A percentile compares a stretch with the other conserved stretches of the same genome.
phyloP scores from a whole-genome alignment of 331 rosid species.

The Ulmus americana region DNA sequence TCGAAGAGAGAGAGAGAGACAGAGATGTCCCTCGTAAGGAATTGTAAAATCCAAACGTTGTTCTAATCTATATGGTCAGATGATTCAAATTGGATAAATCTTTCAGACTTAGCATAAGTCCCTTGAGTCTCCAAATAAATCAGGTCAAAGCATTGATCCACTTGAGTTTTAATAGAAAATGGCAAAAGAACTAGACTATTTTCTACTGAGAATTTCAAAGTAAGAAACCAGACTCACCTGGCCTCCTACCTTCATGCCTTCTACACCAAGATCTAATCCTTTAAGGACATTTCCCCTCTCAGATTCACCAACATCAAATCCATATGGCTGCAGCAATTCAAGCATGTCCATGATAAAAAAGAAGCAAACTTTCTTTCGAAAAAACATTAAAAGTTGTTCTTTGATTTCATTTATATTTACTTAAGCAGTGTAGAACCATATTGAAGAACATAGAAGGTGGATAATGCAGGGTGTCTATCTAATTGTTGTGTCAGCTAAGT shows the following conservation, averaged over 20 bases:
- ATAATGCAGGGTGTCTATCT: no score
- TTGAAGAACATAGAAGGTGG: no score
- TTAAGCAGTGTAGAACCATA: no score
- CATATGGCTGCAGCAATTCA: slow-evolving; percentile 81
- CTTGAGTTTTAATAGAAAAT: neutral
- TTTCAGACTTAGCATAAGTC: no score
- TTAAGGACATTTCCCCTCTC: slow-evolving; percentile 78
- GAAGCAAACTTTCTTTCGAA: slow-evolving; percentile 9
- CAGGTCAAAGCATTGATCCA: neutral
- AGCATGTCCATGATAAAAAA: slow-evolving; percentile 23
- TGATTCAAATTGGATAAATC: neutral
- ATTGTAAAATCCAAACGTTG: no score
- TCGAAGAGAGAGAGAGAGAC: neutral
- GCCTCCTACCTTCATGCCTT: slow-evolving; percentile 94
- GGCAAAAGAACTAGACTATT: neutral
- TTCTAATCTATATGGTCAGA: no score
- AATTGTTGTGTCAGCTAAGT: neutral
- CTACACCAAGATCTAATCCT: slow-evolving; percentile 85
- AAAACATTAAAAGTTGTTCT: neutral
- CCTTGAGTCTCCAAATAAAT: neutral
- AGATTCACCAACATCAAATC: slow-evolving; percentile 91
- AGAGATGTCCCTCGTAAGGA: neutral
- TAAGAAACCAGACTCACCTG: slow-evolving; percentile 53
- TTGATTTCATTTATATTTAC: no score
- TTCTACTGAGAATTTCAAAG: neutral